These are phyloP conservation scores for Sisymbrium altissimum DNA, from an alignment of 345 rosid genomes.

Conservation along the genomic window DNA sequence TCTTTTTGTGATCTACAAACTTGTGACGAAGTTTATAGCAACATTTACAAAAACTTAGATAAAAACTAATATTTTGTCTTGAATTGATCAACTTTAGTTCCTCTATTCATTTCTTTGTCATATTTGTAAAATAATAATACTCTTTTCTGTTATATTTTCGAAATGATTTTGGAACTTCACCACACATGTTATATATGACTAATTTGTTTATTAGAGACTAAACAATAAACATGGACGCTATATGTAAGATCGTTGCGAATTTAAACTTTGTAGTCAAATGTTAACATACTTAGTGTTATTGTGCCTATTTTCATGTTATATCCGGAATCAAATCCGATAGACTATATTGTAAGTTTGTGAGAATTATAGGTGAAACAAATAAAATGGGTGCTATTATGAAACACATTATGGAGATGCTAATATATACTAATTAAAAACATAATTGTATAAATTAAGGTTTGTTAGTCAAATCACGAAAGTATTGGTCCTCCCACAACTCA, in stretches of 20 bases:
- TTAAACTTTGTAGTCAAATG: not conserved
- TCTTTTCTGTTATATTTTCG: not conserved
- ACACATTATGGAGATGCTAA: not conserved
- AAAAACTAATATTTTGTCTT: not conserved
- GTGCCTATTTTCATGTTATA: not conserved
- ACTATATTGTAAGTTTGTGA: not conserved
- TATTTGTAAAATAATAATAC: not conserved
- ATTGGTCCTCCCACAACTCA: constrained; percentile 50
- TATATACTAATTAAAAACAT: not conserved
- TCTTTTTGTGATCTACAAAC: not conserved
- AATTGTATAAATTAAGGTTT: not conserved
- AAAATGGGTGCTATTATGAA: not conserved
- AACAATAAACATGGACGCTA: not conserved
- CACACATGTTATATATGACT: not conserved
- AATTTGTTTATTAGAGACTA: not conserved
- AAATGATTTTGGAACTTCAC: not conserved
- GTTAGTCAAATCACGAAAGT: constrained; percentile 28
- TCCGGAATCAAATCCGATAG: not conserved
- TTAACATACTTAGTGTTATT: not conserved
- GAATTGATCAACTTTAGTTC: not conserved
- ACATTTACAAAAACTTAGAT: not conserved
- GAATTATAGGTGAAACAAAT: not conserved
- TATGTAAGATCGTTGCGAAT: not conserved
- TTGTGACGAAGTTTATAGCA: not conserved
- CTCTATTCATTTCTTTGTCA: not conserved